A percentile compares a stretch with the other conserved stretches of the same genome.
Evolutionary conservation across 192 early-diverging fungal genomes (phyloP).

Genomic region (Obelidium mucronatum): DNA sequence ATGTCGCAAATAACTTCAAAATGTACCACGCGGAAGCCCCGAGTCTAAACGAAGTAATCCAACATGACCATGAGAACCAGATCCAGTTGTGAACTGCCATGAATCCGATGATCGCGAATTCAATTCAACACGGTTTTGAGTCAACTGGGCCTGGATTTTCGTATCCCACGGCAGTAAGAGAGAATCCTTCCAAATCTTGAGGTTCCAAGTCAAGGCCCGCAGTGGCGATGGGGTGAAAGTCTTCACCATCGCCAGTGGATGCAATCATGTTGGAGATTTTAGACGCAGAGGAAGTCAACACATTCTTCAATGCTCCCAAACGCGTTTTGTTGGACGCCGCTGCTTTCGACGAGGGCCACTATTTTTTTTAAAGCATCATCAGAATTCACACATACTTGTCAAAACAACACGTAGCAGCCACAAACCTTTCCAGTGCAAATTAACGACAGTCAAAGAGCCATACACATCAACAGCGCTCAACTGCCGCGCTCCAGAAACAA

Average conservation of each 20-base stretch:
- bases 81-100: conserved; percentile 40
- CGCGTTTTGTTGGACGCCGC: conserved; percentile 20
- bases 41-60: conserved; percentile 24
- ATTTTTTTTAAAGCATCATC: no score
- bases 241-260: not conserved
- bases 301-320: conserved; percentile 20
- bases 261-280: conserved; percentile 18
- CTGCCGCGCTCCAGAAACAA: conserved; percentile 35
- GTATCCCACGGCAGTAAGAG: conserved; percentile 16
- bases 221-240: conserved; percentile 18
- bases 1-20: conserved; percentile 42
- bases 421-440: conserved; percentile 37
- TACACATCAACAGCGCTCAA: conserved; percentile 31
- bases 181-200: conserved; percentile 23
- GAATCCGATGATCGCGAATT: conserved; percentile 24
- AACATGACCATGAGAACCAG: conserved; percentile 42
- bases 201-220: not conserved
- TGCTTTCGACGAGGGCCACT: conserved; percentile 32
- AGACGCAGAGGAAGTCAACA: conserved; percentile 16
- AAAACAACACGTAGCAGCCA: not conserved
- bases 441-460: conserved; percentile 30
- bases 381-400: not conserved
- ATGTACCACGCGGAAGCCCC: conserved; percentile 33
- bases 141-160: not conserved
- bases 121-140: conserved; percentile 16